phyloP scores from a whole-genome alignment of 2,329 filamentous ascomycete genomes.

The Fusarium aywerte region DNA sequence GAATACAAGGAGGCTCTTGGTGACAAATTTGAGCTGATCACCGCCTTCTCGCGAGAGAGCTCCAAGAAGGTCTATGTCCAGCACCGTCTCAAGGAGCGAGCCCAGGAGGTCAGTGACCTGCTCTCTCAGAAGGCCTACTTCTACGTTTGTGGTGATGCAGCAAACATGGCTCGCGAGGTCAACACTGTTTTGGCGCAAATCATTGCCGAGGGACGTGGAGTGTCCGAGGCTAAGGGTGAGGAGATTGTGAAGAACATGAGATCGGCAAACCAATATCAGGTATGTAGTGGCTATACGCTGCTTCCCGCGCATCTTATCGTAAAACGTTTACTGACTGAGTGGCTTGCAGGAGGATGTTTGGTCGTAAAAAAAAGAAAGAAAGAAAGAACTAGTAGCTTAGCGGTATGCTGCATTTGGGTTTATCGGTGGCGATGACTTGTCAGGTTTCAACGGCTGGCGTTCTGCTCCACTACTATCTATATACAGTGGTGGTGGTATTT shows the following conservation, averaged over 20 bases:
- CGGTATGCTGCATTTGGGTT: conserved; percentile 33
- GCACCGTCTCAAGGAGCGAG: conserved; percentile 85
- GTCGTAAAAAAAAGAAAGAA: conserved; percentile 69
- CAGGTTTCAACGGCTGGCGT: conserved; percentile 38
- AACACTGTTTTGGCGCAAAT: conserved; percentile 89
- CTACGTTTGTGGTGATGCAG: conserved; percentile 97
- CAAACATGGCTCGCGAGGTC: conserved; percentile 96
- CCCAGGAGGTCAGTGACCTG: conserved; percentile 86
- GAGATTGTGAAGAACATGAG: conserved; percentile 98
- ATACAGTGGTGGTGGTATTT: conserved; percentile 24
- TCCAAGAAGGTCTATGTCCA: conserved; percentile 96
- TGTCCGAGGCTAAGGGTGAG: conserved; percentile 88
- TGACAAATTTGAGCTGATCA: conserved; percentile 89
- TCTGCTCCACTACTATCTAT: conserved; percentile 33
- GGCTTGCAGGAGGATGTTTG: conserved; percentile 73
- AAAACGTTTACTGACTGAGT: conserved; percentile 33
- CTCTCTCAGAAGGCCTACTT: conserved; percentile 90
- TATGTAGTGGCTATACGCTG: conserved; percentile 53
- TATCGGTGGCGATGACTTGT: conserved; percentile 39
- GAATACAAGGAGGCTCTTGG: conserved; percentile 85
- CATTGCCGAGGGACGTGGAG: conserved; percentile 82
- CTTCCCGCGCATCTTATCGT: not conserved
- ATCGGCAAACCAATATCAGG: conserved; percentile 95
- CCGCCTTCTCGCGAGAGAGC: conserved; percentile 92
- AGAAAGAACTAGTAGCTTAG: conserved; percentile 16